Evolutionary conservation across 2,329 filamentous ascomycete genomes (phyloP), one percentile per base, ranked within the genome.

Genomic region (Exophiala sideris): DNA sequence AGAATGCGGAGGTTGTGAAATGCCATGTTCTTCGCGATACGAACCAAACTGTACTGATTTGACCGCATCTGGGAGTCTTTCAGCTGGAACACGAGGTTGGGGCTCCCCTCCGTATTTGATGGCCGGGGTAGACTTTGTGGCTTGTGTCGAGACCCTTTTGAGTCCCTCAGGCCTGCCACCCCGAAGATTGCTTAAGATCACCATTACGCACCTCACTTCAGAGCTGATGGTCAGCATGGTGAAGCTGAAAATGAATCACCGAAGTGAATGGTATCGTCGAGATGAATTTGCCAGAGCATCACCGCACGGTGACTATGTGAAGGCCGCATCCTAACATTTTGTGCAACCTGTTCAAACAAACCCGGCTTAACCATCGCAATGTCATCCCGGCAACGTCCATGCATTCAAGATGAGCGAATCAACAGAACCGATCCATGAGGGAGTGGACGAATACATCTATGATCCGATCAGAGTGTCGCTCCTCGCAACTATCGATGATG

Each of bases 401-500:
- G 11, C 14, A 5, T 33, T 10, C 12, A 52, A 11, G 11, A 56
- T 56, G 53, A 56, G 53, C 14, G 49, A 56, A 20, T 54, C 52
- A 3, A 54, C 52, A 18, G 47, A 47, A 10, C 45, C 48, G 7
- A 48, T 45, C 34, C 44, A 48, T 20, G 42, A 51, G 4, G 42
- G 53, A 21, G 39, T 56, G 36, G 48, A 52, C 14, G 48, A 56
- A n/a, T 51, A 44, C 29, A 24, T 56, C 35, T 34, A 52, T 20
- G 53, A 52, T 39, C 53, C 53, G 11, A 48, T 56, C 3, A 29
- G 48, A 6, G 42, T 48, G 21, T 50, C 52, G 11, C 48, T 56
- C 11, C 42, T 50, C 11, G 52, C 52, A 6, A 56, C 48, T 14
- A 52, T 52, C 35, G 49, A 47, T 21, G 53, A 56, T 32, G 53